Evolutionary conservation across 1,284 basidiomycete genomes (phyloP).

Genomic region (Malassezia yamatoensis): DNA sequence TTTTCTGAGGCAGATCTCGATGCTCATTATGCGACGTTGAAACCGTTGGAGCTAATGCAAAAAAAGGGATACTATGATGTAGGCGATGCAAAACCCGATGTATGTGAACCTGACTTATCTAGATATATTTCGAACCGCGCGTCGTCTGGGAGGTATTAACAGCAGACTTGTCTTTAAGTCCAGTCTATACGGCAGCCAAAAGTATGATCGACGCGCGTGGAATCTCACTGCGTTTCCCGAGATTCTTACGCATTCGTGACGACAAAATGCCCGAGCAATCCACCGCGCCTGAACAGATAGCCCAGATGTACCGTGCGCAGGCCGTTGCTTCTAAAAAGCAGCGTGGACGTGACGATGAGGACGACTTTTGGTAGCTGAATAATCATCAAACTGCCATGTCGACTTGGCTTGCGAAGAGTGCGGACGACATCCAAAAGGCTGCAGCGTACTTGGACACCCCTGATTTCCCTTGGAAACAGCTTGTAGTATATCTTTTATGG

Average conservation of each 20-base stretch:
- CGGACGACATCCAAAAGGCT: background rate
- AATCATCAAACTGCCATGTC: background rate
- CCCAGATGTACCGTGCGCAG: conserved; percentile 88
- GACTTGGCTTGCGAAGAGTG: background rate
- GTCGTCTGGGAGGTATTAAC: conserved; percentile 96
- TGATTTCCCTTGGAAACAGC: conserved; percentile 61
- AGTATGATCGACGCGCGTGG: conserved; percentile 54
- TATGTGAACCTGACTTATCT: conserved; percentile 1
- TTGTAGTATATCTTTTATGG: conserved; percentile 66
- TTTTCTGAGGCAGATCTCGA: conserved; percentile 78
- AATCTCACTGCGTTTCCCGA: conserved; percentile 87
- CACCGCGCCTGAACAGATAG: conserved; percentile 86
- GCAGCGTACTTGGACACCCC: conserved; percentile 30
- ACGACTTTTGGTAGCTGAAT: conserved; percentile 70
- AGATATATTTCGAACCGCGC: conserved; percentile 41
- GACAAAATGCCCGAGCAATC: conserved; percentile 87
- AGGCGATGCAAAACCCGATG: conserved; percentile 50
- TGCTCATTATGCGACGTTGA: conserved; percentile 69
- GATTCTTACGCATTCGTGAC: conserved; percentile 81
- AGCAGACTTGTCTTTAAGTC: conserved; percentile 89
- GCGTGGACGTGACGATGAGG: conserved; percentile 61
- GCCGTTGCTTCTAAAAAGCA: conserved; percentile 55
- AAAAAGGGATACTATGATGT: conserved; percentile 55
- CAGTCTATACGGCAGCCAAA: conserved; percentile 92
- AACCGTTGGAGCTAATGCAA: conserved; percentile 63